Conservation (phyloP, 2,329 filamentous ascomycete species). For the Tolypocladium nubicola region DNA sequence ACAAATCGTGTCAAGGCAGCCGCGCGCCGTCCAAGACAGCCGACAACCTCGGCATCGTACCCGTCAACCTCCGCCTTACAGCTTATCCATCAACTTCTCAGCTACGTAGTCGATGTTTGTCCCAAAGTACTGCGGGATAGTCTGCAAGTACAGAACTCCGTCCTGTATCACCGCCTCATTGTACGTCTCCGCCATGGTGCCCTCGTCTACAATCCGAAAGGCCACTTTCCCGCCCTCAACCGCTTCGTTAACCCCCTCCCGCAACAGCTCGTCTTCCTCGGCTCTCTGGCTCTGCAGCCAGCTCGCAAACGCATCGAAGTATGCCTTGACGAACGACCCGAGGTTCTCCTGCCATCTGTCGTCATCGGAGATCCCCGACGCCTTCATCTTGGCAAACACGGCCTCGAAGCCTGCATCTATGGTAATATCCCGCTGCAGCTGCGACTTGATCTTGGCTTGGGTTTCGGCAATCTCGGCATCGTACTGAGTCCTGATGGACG, state of each 20-base stretch:
- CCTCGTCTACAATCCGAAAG: conserved; percentile 36
- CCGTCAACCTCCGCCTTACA: conserved; percentile 5
- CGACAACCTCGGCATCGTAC: neutral
- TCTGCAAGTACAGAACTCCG: conserved; percentile 38
- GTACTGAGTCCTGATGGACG: conserved; percentile 29
- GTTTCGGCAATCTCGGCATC: conserved; percentile 27
- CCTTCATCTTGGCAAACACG: conserved; percentile 28
- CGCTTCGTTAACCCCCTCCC: conserved; percentile 36
- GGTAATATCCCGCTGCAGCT: conserved; percentile 28
- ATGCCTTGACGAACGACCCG: conserved; percentile 26
- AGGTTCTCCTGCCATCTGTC: conserved; percentile 29
- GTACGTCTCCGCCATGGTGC: conserved; percentile 26
- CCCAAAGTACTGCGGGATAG: conserved; percentile 12
- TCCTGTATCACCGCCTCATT: conserved; percentile 37
- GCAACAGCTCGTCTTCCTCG: conserved; percentile 35
- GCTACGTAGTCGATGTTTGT: conserved; percentile 19
- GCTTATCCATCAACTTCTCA: conserved; percentile 17
- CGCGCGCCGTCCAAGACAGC: neutral
- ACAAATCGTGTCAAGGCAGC: neutral
- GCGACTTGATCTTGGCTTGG: conserved; percentile 25
- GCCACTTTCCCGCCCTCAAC: conserved; percentile 30
- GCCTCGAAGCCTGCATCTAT: conserved; percentile 37
- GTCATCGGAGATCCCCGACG: conserved; percentile 14
- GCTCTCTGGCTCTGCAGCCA: conserved; percentile 33
- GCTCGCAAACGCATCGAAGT: conserved; percentile 32